Evolutionary conservation across 2,329 filamentous ascomycete genomes (phyloP).

Genomic region (Aspergillus hiratsukae): DNA sequence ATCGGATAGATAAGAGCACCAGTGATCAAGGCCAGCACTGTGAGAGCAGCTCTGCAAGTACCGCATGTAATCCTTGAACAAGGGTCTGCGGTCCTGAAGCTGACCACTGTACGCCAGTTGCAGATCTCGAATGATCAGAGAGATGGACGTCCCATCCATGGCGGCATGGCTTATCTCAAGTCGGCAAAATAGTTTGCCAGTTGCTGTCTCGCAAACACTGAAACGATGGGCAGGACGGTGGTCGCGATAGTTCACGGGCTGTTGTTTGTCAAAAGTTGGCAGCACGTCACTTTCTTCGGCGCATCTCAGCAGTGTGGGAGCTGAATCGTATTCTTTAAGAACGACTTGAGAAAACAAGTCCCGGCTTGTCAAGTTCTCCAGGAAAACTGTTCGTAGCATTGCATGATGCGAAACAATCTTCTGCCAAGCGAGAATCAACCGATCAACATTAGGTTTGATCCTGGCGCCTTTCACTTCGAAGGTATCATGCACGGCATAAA

Average conservation of each 20-base stretch:
- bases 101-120: conserved; percentile 43
- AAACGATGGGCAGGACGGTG: conserved; percentile 42
- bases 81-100: conserved; percentile 32
- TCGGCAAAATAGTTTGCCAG: conserved; percentile 39
- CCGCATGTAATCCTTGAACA: conserved; percentile 33
- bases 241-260: conserved; percentile 21
- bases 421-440: conserved; percentile 27
- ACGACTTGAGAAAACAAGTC: conserved; percentile 34
- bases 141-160: conserved; percentile 50
- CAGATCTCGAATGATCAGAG: conserved; percentile 46
- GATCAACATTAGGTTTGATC: conserved; percentile 22
- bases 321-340: conserved; percentile 26
- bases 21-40: conserved; percentile 31
- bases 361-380: conserved; percentile 27
- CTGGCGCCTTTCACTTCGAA: conserved; percentile 27
- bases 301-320: conserved; percentile 28
- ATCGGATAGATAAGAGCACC: conserved; percentile 33
- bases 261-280: conserved; percentile 25
- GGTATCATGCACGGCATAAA: conserved; percentile 37
- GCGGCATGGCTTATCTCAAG: conserved; percentile 51
- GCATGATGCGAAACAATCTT: conserved; percentile 29
- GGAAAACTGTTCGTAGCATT: conserved; percentile 36
- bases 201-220: conserved; percentile 41
- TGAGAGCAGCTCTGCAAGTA: conserved; percentile 26
- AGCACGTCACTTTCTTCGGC: conserved; percentile 26